Evolutionary conservation across 2,329 filamentous ascomycete genomes (phyloP).

Genomic region (Helminthosporium solani): DNA sequence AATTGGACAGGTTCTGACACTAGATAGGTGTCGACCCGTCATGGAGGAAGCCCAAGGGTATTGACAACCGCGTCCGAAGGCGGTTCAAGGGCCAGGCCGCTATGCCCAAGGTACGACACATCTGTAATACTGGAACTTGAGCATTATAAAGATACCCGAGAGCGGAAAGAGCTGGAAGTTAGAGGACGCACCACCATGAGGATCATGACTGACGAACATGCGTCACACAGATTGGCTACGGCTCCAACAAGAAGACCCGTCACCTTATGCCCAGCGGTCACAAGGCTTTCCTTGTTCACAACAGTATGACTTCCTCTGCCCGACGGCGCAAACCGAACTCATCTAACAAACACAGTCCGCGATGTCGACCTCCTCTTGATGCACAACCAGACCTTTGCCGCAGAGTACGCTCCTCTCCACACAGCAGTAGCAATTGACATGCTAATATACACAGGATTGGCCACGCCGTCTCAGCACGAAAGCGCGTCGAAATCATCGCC

Average conservation of each 20-base stretch:
- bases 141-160: constrained; percentile 1
- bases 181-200: constrained; percentile 3
- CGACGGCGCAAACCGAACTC: not conserved
- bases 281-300: constrained; percentile 99
- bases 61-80: constrained; percentile 96
- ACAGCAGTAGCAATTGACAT: not conserved
- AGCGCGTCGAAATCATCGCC: constrained; percentile 96
- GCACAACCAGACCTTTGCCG: constrained; percentile 99
- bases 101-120: constrained; percentile 88
- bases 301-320: constrained; percentile 50
- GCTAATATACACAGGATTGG: constrained; percentile 68
- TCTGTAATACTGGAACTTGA: not conserved
- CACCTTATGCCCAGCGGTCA: constrained; percentile 99
- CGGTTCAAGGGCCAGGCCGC: constrained; percentile 93
- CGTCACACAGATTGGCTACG: constrained; percentile 82
- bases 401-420: constrained; percentile 70
- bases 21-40: constrained; percentile 64
- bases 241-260: constrained; percentile 99
- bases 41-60: constrained; percentile 99
- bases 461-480: constrained; percentile 96
- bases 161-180: too few relatives aligned
- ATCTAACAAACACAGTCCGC: constrained; percentile 52
- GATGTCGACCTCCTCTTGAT: constrained; percentile 98
- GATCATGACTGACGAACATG: constrained; percentile 30
- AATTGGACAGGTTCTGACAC: constrained; percentile 27